A percentile compares a stretch with the other conserved stretches of the same genome.
Evolutionary conservation across 1,284 basidiomycete species (phyloP).

Genomic region (Singerocomus inundabilis): DNA sequence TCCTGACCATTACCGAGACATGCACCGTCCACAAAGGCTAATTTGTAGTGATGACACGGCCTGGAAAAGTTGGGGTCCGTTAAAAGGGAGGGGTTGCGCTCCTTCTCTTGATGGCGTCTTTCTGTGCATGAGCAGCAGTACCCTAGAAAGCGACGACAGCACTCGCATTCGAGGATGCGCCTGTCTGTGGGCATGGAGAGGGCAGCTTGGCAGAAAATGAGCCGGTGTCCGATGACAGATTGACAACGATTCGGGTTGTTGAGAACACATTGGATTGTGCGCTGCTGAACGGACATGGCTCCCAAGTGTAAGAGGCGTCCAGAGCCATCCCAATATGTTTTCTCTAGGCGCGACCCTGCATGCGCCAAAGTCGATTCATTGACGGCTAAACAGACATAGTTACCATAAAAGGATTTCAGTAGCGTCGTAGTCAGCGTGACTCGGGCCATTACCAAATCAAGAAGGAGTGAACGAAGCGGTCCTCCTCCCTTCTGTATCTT

Average conservation of each 20-base stretch:
- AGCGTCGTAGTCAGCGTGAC: constrained; percentile 15
- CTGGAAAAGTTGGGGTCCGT: neutral
- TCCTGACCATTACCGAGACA: neutral
- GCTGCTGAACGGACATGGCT: neutral
- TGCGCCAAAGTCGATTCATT: too few relatives aligned
- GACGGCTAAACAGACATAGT: too few relatives aligned
- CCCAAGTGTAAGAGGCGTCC: too few relatives aligned
- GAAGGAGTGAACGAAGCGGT: constrained; percentile 4
- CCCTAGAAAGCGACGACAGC: neutral
- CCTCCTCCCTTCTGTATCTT: constrained; percentile 23
- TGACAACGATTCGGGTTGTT: neutral
- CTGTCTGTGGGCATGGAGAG: neutral
- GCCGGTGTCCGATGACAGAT: neutral
- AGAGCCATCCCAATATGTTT: too few relatives aligned
- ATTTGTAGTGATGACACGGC: constrained; percentile 2
- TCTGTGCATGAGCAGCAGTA: neutral
- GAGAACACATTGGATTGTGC: neutral
- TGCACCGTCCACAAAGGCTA: neutral
- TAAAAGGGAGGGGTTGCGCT: neutral
- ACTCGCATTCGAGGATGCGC: neutral
- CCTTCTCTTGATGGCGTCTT: neutral
- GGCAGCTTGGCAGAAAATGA: neutral
- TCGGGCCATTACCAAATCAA: constrained; percentile 17
- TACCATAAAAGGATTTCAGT: constrained; percentile 20
- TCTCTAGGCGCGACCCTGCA: too few relatives aligned